Evolutionary conservation across 176 grass and related monocot species (phyloP).

Genomic region (Bonia amplexicaulis): DNA sequence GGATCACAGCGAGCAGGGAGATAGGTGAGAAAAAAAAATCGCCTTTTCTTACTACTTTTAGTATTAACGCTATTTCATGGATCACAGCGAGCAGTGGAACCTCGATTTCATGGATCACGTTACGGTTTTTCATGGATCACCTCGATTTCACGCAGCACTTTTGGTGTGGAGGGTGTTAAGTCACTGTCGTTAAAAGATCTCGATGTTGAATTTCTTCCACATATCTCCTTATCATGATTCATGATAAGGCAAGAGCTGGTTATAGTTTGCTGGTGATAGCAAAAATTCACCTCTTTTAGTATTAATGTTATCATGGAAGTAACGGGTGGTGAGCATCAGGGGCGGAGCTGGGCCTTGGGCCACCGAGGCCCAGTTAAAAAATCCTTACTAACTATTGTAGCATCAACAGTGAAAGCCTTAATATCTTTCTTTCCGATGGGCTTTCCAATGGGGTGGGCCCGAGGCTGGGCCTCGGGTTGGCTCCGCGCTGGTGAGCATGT

Average conservation of each 20-base stretch:
- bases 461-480: no score
- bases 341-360: no score
- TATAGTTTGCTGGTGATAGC: background rate
- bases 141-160: background rate
- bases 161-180: background rate
- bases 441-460: no score
- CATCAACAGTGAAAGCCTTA: no score
- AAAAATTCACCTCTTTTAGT: constrained; percentile 3
- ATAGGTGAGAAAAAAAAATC: constrained; percentile 39
- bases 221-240: constrained; percentile 18
- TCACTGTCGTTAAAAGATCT: constrained; percentile 19
- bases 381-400: no score
- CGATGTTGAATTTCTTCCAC: constrained; percentile 5
- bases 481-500: constrained; percentile 6
- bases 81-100: no score
- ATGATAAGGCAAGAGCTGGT: constrained; percentile 11
- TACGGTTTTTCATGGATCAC: no score
- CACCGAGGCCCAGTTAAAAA: no score
- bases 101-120: no score
- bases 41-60: background rate
- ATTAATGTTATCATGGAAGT: background rate
- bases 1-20: constrained; percentile 88
- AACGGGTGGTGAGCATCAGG: background rate
- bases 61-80: no score
- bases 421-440: no score